A percentile compares a stretch with the other conserved stretches of the same genome.
These are phyloP conservation scores for Calonectria leucothoes DNA, from an alignment of 2,329 filamentous ascomycete species.

Conservation along the genomic window DNA sequence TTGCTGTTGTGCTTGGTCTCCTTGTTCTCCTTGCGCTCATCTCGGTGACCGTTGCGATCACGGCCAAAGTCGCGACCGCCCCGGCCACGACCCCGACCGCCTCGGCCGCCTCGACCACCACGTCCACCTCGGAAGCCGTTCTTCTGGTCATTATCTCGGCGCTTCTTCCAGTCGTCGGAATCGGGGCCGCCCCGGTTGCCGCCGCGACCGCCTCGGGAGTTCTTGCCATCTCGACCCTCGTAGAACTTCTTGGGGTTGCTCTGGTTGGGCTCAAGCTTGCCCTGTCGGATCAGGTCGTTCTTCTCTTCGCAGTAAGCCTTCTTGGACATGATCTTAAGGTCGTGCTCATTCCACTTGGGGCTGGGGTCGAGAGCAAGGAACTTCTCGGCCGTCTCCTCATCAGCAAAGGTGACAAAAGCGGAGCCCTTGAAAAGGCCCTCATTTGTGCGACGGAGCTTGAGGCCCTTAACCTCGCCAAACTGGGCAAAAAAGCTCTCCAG, in stretches of 20 bases:
- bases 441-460: constrained; percentile 85
- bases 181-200: constrained; percentile 56
- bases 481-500: constrained; percentile 91
- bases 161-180: constrained; percentile 72
- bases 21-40: constrained; percentile 38
- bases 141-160: constrained; percentile 71
- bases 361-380: constrained; percentile 85
- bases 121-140: constrained; percentile 66
- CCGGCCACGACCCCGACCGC: constrained; percentile 57
- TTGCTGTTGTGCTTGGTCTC: constrained; percentile 42
- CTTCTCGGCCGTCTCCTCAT: constrained; percentile 80
- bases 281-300: constrained; percentile 76
- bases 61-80: constrained; percentile 45
- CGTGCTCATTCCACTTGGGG: constrained; percentile 85
- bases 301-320: constrained; percentile 86
- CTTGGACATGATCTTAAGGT: constrained; percentile 89
- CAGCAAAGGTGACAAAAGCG: constrained; percentile 92
- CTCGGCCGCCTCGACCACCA: constrained; percentile 55
- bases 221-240: constrained; percentile 58
- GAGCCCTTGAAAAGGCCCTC: constrained; percentile 91
- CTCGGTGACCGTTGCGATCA: constrained; percentile 8
- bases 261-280: constrained; percentile 72
- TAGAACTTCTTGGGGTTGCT: constrained; percentile 58
- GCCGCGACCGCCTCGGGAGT: constrained; percentile 53
- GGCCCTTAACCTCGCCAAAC: constrained; percentile 81